These are phyloP conservation scores for Neoboletus brunneissimus DNA, from an alignment of 768 basidiomycete genomes.

Conservation along the genomic window DNA sequence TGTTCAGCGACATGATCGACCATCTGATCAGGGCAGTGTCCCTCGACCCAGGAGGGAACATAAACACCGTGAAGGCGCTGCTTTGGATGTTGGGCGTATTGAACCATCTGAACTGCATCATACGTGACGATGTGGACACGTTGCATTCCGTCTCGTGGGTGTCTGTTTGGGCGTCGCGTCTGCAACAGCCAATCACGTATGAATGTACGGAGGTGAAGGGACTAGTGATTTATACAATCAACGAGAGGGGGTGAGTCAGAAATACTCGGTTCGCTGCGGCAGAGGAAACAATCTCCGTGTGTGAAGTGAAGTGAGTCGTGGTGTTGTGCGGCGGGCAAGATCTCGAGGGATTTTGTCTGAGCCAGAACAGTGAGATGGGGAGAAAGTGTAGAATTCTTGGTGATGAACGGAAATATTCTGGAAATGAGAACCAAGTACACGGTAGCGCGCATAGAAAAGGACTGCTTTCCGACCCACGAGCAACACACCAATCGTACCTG, in stretches of 20 bases:
- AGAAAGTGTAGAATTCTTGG: too few species aligned
- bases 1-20: slow-evolving; percentile 78
- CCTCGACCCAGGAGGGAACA: slow-evolving; percentile 59
- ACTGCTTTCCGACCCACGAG: too few species aligned
- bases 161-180: slow-evolving; percentile 54
- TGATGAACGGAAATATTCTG: too few species aligned
- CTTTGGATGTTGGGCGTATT: slow-evolving; percentile 55
- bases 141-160: slow-evolving; percentile 70
- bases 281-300: slow-evolving; percentile 52
- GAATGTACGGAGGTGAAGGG: slow-evolving; percentile 45
- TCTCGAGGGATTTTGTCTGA: too few species aligned
- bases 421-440: too few species aligned
- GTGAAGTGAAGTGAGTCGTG: too few species aligned
- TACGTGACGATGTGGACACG: slow-evolving; percentile 66
- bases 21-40: slow-evolving; percentile 74
- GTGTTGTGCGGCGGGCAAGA: background rate
- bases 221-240: slow-evolving; percentile 45
- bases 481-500: too few species aligned
- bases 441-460: too few species aligned
- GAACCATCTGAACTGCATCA: slow-evolving; percentile 59
- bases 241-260: slow-evolving; percentile 52
- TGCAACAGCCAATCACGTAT: slow-evolving; percentile 46
- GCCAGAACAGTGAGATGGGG: too few species aligned
- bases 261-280: slow-evolving; percentile 66
- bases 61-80: slow-evolving; percentile 48